These are phyloP conservation scores for Lodderomyces orthopsilosis DNA, from an alignment of 1,139 yeast genomes.

Conservation along the genomic window DNA sequence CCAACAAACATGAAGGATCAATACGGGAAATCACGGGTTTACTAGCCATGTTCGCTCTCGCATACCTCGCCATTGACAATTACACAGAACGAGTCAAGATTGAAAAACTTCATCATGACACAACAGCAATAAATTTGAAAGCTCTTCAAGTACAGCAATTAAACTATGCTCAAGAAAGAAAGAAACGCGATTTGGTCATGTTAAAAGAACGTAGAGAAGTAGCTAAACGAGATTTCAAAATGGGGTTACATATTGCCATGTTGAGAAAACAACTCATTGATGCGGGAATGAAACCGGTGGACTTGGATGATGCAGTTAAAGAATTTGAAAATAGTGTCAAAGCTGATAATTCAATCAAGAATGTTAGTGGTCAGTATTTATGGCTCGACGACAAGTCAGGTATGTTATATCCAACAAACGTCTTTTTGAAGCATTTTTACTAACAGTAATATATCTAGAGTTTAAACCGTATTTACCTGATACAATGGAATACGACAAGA, in stretches of 20 bases:
- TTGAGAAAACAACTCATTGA: slow-evolving; percentile 57
- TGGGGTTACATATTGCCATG: slow-evolving; percentile 64
- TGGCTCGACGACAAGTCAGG: slow-evolving; percentile 57
- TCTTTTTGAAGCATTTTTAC: slow-evolving; percentile 14
- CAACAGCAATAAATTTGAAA: slow-evolving; percentile 40
- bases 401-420: slow-evolving; percentile 15
- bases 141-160: slow-evolving; percentile 43
- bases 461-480: slow-evolving; percentile 54
- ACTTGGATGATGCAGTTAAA: slow-evolving; percentile 48
- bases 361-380: slow-evolving; percentile 52
- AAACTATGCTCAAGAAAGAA: slow-evolving; percentile 41
- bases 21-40: slow-evolving; percentile 33
- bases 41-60: slow-evolving; percentile 37
- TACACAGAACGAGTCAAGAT: slow-evolving; percentile 41
- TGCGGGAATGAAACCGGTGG: slow-evolving; percentile 55
- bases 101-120: slow-evolving; percentile 41
- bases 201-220: slow-evolving; percentile 46
- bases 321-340: slow-evolving; percentile 57
- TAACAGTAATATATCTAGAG: slow-evolving; percentile 21
- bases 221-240: slow-evolving; percentile 53
- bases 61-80: slow-evolving; percentile 53
- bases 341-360: slow-evolving; percentile 52
- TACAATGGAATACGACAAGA: slow-evolving; percentile 55
- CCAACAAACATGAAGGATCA: slow-evolving; percentile 13
- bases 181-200: slow-evolving; percentile 46